Base-by-base conservation (phyloP, 129 eudicot genomes). In the Artemisia tridentata region DNA sequence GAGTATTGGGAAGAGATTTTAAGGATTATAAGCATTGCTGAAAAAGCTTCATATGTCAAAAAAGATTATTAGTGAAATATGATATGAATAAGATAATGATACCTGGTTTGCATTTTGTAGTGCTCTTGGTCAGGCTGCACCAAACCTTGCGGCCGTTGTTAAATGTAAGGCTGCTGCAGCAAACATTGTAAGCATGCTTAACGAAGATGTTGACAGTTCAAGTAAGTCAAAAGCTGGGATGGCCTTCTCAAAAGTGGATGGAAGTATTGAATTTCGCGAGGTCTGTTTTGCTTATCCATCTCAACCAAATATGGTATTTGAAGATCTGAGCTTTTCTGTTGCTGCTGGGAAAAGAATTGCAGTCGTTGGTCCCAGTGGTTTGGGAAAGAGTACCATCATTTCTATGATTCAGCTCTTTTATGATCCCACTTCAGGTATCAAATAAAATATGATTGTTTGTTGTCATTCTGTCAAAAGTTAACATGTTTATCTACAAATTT, bases 71-170 rank as follows among this genome's bases (percentile, higher is more conserved):
- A 7, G 13, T 45, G 17, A 56, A 46, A 52, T 65, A 41, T 77
- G 57, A 78, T 43, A 65, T 61, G 64, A 70, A 65, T 2, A 59
- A 48, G 67, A 57, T 34, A 34, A 34, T 5, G 41, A 63, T 4
- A 11, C 46, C 3, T 65, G 29, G 19, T 46, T 34, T 34, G 41
- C 41, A 34, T 34, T 76, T 19, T 83, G 80, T 60, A 88, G 91
- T 81, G 96, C 91, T 73, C 91, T 88, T 51, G 91, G 96, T 54
- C 91, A 88, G 69, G 96, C 96, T 73, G 88, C 89, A 71, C 91
- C 96, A 29, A 88, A 83, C 63, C 88, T 88, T 62, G 89, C 89
- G n/a, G 84, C 87, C 79, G 80, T 88, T 58, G 85, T 85, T 48
- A 88, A 85, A 83, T 91, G 86, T 16, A 79, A 84, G 65, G 85